Conservation (phyloP, 257 asterid genomes). For the Solanum paucissectum region DNA sequence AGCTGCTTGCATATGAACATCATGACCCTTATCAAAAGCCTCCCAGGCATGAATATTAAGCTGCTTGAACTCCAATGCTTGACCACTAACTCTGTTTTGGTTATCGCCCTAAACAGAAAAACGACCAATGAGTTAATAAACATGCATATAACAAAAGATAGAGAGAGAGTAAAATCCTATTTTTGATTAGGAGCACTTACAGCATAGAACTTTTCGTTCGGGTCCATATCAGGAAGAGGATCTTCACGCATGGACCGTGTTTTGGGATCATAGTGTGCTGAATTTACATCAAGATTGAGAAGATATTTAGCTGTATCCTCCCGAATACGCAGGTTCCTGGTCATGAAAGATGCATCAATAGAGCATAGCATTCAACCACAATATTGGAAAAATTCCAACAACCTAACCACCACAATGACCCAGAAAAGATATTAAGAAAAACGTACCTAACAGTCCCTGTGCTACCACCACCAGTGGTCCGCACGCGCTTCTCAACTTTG, state of each 20-base stretch:
- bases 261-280: slow-evolving; percentile 94
- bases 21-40: slow-evolving; percentile 95
- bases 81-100: slow-evolving; percentile 78
- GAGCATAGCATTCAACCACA: background rate
- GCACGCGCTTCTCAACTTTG: slow-evolving; percentile 96
- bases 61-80: slow-evolving; percentile 95
- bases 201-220: slow-evolving; percentile 81
- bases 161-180: background rate
- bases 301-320: slow-evolving; percentile 97
- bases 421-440: background rate
- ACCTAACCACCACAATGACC: background rate
- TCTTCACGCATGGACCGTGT: slow-evolving; percentile 99
- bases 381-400: background rate
- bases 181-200: slow-evolving; percentile 29
- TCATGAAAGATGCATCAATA: background rate
- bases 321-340: slow-evolving; percentile 86
- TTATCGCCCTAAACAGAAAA: slow-evolving; percentile 61
- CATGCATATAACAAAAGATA: background rate
- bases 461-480: slow-evolving; percentile 99
- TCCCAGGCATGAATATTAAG: slow-evolving; percentile 93
- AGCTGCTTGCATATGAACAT: slow-evolving; percentile 97
- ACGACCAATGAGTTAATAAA: background rate
- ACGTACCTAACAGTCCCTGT: slow-evolving; percentile 92
- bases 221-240: slow-evolving; percentile 95
- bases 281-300: slow-evolving; percentile 85